phyloP scores from a whole-genome alignment of 768 basidiomycete species.

The Lactifluus subvellereus region DNA sequence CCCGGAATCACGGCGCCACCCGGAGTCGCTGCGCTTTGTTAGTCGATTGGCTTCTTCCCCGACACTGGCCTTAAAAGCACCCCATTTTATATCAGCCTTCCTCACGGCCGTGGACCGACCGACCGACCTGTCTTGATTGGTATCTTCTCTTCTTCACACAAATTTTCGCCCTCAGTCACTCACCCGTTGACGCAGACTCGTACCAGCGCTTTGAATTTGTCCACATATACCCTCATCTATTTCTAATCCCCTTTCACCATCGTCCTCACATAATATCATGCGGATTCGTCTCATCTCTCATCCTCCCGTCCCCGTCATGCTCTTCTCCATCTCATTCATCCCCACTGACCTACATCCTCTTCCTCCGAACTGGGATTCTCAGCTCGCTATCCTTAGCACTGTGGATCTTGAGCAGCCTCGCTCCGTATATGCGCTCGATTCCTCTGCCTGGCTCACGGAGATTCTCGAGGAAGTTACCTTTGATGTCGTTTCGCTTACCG shows the following conservation, averaged over 20 bases:
- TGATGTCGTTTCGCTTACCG: slow-evolving; percentile 43
- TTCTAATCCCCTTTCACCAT: neutral
- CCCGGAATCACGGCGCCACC: neutral
- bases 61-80: neutral
- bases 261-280: slow-evolving; percentile 35
- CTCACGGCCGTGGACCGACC: neutral
- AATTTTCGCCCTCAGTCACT: neutral
- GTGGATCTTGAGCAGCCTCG: slow-evolving; percentile 50
- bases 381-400: slow-evolving; percentile 44
- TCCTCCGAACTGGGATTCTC: slow-evolving; percentile 50
- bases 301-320: slow-evolving; percentile 45
- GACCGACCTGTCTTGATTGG: slow-evolving; percentile 12
- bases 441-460: slow-evolving; percentile 49
- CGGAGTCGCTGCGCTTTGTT: neutral
- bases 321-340: slow-evolving; percentile 53
- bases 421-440: slow-evolving; percentile 54
- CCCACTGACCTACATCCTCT: slow-evolving; percentile 36
- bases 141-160: neutral
- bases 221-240: slow-evolving; percentile 20
- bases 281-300: slow-evolving; percentile 49
- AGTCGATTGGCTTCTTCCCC: neutral
- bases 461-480: slow-evolving; percentile 57
- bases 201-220: slow-evolving; percentile 10
- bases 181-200: neutral
- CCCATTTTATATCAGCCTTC: neutral